Base-by-base conservation (phyloP, 352 stramenopile species). In the Pythium dissimile region DNA sequence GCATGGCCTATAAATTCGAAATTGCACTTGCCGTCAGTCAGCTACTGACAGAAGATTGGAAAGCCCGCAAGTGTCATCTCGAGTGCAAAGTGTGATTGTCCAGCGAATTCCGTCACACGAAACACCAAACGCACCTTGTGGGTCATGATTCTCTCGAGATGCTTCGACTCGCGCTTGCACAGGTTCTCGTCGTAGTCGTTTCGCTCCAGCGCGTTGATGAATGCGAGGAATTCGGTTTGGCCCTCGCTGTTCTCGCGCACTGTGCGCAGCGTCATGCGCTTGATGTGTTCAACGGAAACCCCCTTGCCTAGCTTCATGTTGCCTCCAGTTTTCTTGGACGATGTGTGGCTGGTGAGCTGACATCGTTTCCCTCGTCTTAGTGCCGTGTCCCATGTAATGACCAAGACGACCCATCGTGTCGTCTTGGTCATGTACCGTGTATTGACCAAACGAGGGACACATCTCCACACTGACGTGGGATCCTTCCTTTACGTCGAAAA, bases 201-300 rank as follows among this genome's bases (percentile, higher is more conserved):
- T 45, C 76, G 74, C 64, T 91, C 81, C 53, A 95, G 74, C 51
- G 83, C 83, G 24, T 72, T 79, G 60, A 95, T 83, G 69, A 92
- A 95, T n/a, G 80, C 52, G 31, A 91, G 67, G 64, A 89, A 91
- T 75, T 95, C 85, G 11, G 71, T 62, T 54, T 89, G 76, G 1
- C 85, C 83, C 42, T 92, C 84, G 34, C 71, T 93, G 47, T 77
- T 75, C 49, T 94, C 84, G 64, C 80, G 78, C 52, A 92, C 66
- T 15, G 84, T 92, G 63, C 85, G 85, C 75, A 90, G 75, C 67
- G 85, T 95, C 85, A 95, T 95, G 72, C 84, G 84, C 80, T 93
- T 93, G 71, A 95, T 91, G 65, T 95, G 85, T 72, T 92, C 85
- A 64, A 87, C 74, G 53, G 84, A 88, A 52, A 93, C 75, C 54